Evolutionary conservation across 257 asterid species (phyloP).

Genomic region (Solanum tacnaense): DNA sequence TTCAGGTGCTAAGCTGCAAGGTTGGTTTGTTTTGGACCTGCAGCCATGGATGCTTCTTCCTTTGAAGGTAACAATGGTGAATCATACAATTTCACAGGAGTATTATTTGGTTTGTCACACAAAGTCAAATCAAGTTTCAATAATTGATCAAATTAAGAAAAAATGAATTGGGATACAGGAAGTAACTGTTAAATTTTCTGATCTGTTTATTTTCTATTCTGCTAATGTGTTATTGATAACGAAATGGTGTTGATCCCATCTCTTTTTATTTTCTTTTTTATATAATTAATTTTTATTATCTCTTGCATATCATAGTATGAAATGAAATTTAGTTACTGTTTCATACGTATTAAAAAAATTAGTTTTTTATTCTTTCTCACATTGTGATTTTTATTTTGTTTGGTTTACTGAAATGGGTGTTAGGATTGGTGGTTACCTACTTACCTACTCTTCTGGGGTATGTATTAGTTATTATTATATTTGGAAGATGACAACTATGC

Average conservation of each 20-base stretch:
- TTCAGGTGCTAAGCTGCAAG: slow-evolving; percentile 5
- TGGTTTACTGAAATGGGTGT: not conserved
- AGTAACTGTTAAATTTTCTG: not conserved
- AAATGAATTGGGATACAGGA: not conserved
- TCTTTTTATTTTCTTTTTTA: not conserved
- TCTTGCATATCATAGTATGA: not conserved
- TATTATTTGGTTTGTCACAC: not conserved
- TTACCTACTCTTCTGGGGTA: slow-evolving; percentile 8
- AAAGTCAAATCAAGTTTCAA: not conserved
- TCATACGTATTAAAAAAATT: not conserved
- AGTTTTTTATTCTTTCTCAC: not conserved
- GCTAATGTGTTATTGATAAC: not conserved
- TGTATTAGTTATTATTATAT: not conserved
- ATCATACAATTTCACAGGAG: slow-evolving; percentile 1
- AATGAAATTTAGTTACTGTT: not conserved
- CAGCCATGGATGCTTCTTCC: slow-evolving; percentile 29
- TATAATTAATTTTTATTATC: not conserved
- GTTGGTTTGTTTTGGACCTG: slow-evolving; percentile 7
- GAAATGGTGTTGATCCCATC: not conserved
- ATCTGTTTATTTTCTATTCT: not conserved
- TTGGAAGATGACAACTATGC: not conserved
- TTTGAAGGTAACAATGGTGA: slow-evolving; percentile 25
- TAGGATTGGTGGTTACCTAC: slow-evolving; percentile 10
- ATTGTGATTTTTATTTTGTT: not conserved
- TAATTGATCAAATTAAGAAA: not conserved